A percentile compares a stretch with the other conserved stretches of the same genome.
These are phyloP conservation scores for Vanrija humicola DNA, from an alignment of 1,284 basidiomycete genomes.

Conservation along the genomic window DNA sequence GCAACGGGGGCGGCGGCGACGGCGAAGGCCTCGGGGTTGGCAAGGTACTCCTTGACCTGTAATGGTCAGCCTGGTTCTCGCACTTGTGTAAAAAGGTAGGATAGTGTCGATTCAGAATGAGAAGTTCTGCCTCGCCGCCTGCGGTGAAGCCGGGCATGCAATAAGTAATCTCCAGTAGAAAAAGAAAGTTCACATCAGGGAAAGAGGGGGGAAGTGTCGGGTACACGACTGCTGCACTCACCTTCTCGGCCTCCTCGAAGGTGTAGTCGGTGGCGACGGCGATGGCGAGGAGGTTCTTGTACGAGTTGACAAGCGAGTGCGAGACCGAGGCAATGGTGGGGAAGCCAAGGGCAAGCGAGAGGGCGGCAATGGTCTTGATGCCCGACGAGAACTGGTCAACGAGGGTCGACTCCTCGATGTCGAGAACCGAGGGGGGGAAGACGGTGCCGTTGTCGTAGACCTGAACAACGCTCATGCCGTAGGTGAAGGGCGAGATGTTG, in stretches of 20 bases:
- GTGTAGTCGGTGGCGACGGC: slow-evolving; percentile 90
- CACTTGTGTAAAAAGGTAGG: background rate
- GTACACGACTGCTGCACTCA: slow-evolving; percentile 47
- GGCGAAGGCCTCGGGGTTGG: slow-evolving; percentile 94
- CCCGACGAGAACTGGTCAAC: slow-evolving; percentile 85
- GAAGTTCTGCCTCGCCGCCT: slow-evolving; percentile 32
- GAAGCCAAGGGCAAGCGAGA: slow-evolving; percentile 94
- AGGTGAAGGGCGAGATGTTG: slow-evolving; percentile 97
- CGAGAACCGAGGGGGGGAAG: slow-evolving; percentile 87
- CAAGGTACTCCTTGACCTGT: slow-evolving; percentile 91
- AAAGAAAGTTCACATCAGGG: slow-evolving; percentile 27
- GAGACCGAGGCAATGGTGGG: slow-evolving; percentile 90
- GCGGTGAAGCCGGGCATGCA: slow-evolving; percentile 46
- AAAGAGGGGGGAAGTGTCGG: slow-evolving; percentile 7
- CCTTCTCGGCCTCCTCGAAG: slow-evolving; percentile 91
- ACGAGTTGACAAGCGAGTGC: slow-evolving; percentile 95
- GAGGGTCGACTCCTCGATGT: slow-evolving; percentile 87
- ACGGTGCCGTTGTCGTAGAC: slow-evolving; percentile 89
- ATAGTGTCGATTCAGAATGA: slow-evolving; percentile 29
- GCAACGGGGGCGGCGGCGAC: slow-evolving; percentile 66
- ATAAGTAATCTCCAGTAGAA: slow-evolving; percentile 55
- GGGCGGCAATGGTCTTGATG: slow-evolving; percentile 91
- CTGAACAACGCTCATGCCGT: slow-evolving; percentile 94
- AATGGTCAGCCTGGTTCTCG: slow-evolving; percentile 11
- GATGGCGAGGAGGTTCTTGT: slow-evolving; percentile 95